phyloP scores from a whole-genome alignment of 805 yeast genomes.

The Yarrowia bubula region DNA sequence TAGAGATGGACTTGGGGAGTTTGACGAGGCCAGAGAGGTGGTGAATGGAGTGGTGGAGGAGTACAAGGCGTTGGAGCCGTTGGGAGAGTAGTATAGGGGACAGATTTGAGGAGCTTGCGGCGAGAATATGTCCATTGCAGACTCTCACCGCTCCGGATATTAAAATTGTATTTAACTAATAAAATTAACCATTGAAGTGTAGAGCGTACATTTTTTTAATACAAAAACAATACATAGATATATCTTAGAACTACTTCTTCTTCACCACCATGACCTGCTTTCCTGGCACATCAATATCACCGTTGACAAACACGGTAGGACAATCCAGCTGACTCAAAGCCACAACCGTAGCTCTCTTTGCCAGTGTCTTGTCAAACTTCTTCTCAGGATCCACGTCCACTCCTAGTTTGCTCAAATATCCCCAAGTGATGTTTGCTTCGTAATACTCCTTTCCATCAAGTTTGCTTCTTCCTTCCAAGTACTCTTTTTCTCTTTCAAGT shows the following conservation, averaged over 20 bases:
- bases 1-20: conserved; percentile 54
- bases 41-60: conserved; percentile 74
- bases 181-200: too few relatives aligned
- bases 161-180: not conserved
- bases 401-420: not conserved
- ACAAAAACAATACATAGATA: too few relatives aligned
- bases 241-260: not conserved
- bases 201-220: too few relatives aligned
- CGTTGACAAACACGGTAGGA: not conserved
- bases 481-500: too few relatives aligned
- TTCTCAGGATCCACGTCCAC: not conserved
- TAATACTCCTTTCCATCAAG: not conserved
- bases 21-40: conserved; percentile 73
- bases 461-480: too few relatives aligned
- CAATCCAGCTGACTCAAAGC: not conserved
- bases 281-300: not conserved
- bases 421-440: not conserved
- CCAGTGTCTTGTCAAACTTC: not conserved
- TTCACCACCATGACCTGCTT: not conserved
- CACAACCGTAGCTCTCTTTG: not conserved
- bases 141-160: too few relatives aligned
- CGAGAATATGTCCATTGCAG: not conserved
- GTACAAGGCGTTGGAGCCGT: conserved; percentile 51
- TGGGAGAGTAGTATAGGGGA: conserved; percentile 8
- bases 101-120: not conserved